Evolutionary conservation across 2,329 filamentous ascomycete species (phyloP), one percentile per base, ranked within the genome.

Genomic region (Pseudomassariella vexata): DNA sequence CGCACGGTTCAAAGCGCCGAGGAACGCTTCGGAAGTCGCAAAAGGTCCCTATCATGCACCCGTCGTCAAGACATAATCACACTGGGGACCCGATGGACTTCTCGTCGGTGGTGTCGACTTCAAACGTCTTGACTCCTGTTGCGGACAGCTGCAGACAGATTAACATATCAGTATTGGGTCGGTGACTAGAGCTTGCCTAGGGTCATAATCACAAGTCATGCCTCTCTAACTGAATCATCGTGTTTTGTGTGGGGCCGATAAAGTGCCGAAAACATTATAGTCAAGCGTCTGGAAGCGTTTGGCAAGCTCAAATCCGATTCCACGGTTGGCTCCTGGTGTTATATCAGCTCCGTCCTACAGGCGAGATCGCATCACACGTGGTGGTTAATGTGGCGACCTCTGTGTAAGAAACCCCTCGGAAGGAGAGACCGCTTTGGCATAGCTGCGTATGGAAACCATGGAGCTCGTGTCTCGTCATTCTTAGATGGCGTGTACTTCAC

Each of bases 271-370:
- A n/a, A 31, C 28, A 8, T 23, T 23, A 17, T 26, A 19, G 56
- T 56, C 17, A 53, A 57, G 28, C 67, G 66, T 42, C 58, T 61
- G 8, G 48, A 63, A 28, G 61, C 59, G 5, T 46, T 58, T 12
- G 66, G 65, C 34, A 60, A 66, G 59, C 66, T 66, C 42, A 45
- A 44, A 19, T 58, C 63, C 39, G 52, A 32, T 32, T 21, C 30
- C 59, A 9, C 55, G 51, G 14, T 42, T 62, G 31, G 59, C 53
- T n/a, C 65, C 62, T 19, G 54, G 62, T 17, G 41, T 64, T 30
- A 57, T 65, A 12, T 32, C 9, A 32, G 30, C 30, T 19, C 22
- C 5, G 22, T 7, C 57, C 60, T n/a, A n/a, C n/a, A n/a, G n/a
- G n/a, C n/a, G n/a, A n/a, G n/a, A n/a, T n/a, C n/a, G n/a, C n/a